These are phyloP conservation scores for Acrocalymma vagum DNA, from an alignment of 2,329 filamentous ascomycete species.

Conservation along the genomic window DNA sequence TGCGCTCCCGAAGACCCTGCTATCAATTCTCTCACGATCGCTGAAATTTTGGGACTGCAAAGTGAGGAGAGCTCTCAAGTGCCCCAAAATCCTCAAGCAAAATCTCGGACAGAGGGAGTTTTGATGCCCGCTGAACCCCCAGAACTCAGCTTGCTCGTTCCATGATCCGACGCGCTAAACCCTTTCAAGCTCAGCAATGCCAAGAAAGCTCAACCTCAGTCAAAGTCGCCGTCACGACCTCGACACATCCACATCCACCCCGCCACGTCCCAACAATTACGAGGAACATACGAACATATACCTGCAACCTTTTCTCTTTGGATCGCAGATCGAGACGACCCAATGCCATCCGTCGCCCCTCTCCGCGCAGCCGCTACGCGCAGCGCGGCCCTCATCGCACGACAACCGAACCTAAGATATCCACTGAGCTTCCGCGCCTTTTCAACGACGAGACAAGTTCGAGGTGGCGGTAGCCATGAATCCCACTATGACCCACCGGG, in stretches of 20 bases:
- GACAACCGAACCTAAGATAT: slow-evolving; percentile 23
- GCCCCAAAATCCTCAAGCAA: no score
- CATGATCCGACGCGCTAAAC: slow-evolving; percentile 17
- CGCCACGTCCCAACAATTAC: neutral
- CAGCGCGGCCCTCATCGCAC: slow-evolving; percentile 28
- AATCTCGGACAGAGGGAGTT: slow-evolving; percentile 3
- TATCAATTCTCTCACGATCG: no score
- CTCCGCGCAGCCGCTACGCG: slow-evolving; percentile 33
- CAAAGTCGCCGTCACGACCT: slow-evolving; percentile 15
- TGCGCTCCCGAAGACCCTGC: no score
- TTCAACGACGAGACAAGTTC: slow-evolving; percentile 26
- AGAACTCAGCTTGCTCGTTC: slow-evolving; percentile 7
- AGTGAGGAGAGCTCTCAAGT: no score
- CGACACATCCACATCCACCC: slow-evolving; percentile 2
- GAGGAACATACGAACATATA: no score
- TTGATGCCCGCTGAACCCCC: slow-evolving; percentile 15
- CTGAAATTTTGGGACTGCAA: no score
- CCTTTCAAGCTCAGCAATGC: slow-evolving; percentile 13
- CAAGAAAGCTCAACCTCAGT: slow-evolving; percentile 2
- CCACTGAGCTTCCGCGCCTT: slow-evolving; percentile 28
- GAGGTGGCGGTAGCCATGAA: slow-evolving; percentile 60
- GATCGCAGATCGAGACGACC: slow-evolving; percentile 2
- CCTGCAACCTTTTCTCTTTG: no score
- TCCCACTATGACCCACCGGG: slow-evolving; percentile 87
- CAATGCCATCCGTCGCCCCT: slow-evolving; percentile 31